phyloP scores from a whole-genome alignment of 768 basidiomycete genomes.

The Imleria badia region DNA sequence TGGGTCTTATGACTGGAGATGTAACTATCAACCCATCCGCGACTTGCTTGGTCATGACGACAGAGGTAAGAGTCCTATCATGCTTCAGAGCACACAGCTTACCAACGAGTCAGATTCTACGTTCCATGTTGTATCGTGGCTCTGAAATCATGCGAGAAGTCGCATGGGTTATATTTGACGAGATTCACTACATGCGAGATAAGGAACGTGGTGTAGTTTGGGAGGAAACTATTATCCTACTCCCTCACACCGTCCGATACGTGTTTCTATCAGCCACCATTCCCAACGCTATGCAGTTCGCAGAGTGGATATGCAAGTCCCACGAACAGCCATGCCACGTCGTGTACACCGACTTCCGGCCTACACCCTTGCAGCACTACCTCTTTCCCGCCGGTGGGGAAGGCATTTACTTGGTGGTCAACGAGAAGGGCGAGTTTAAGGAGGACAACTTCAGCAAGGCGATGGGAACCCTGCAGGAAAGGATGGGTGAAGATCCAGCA shows the following conservation, averaged over 20 bases:
- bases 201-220: constrained; percentile 99
- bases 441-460: constrained; percentile 98
- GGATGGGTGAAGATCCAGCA: constrained; percentile 87
- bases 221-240: constrained; percentile 98
- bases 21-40: constrained; percentile 98
- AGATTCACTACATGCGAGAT: constrained; percentile 99
- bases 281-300: constrained; percentile 99
- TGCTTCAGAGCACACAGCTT: neutral
- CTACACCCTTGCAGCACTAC: constrained; percentile 97
- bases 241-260: constrained; percentile 94
- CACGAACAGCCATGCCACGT: constrained; percentile 99
- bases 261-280: constrained; percentile 99
- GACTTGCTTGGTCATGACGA: constrained; percentile 98
- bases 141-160: constrained; percentile 99
- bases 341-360: constrained; percentile 98
- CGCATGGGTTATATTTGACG: constrained; percentile 99
- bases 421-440: constrained; percentile 94
- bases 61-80: constrained; percentile 61
- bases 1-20: constrained; percentile 99
- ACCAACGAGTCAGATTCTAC: constrained; percentile 68
- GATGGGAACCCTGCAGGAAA: constrained; percentile 90
- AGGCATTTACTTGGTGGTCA: constrained; percentile 97
- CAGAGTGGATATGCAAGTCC: constrained; percentile 97
- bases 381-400: constrained; percentile 96
- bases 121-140: constrained; percentile 98